These are phyloP conservation scores for Trichoderma cornu-damae DNA, from an alignment of 2,329 filamentous ascomycete genomes.

Conservation along the genomic window DNA sequence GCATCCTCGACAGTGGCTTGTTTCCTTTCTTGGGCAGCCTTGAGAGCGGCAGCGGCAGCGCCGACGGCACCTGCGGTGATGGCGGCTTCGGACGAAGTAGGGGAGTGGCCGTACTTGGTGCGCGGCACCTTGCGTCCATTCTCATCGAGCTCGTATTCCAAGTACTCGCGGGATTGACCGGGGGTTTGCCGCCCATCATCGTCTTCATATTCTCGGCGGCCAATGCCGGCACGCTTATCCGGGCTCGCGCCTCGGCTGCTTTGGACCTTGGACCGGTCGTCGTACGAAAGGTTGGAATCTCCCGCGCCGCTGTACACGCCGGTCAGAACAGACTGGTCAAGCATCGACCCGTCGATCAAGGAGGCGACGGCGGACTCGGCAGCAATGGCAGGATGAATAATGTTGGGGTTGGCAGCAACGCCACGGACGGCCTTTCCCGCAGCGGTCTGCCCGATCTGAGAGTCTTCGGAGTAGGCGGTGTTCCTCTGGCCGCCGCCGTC, in stretches of 20 bases:
- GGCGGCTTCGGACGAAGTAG: slow-evolving; percentile 52
- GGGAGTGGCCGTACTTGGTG: slow-evolving; percentile 44
- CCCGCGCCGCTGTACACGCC: slow-evolving; percentile 39
- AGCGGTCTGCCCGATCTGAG: slow-evolving; percentile 54
- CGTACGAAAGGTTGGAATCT: slow-evolving; percentile 36
- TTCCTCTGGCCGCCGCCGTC: slow-evolving; percentile 58
- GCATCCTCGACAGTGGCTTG: slow-evolving; percentile 34
- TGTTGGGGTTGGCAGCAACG: slow-evolving; percentile 68
- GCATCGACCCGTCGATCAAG: slow-evolving; percentile 67
- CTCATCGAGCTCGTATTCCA: slow-evolving; percentile 55
- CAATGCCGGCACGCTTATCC: slow-evolving; percentile 38
- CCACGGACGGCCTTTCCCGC: slow-evolving; percentile 66
- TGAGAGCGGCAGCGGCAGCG: slow-evolving; percentile 48
- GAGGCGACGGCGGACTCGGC: slow-evolving; percentile 91
- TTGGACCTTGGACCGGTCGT: slow-evolving; percentile 30
- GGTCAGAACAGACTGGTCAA: slow-evolving; percentile 65
- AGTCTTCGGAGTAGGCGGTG: slow-evolving; percentile 47
- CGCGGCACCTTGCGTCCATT: slow-evolving; percentile 51
- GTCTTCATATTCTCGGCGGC: slow-evolving; percentile 36
- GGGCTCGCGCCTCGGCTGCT: slow-evolving; percentile 37
- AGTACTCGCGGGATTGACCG: slow-evolving; percentile 42
- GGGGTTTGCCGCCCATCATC: slow-evolving; percentile 40
- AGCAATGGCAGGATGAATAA: slow-evolving; percentile 65
- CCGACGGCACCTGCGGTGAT: slow-evolving; percentile 54
- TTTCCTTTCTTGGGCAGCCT: slow-evolving; percentile 45